Percentiles rank a stretch among this genome's conserved stretches.
These are phyloP conservation scores for Acanthamoeba rhysodes DNA, from an alignment of 208 protist genomes.

Conservation along the genomic window DNA sequence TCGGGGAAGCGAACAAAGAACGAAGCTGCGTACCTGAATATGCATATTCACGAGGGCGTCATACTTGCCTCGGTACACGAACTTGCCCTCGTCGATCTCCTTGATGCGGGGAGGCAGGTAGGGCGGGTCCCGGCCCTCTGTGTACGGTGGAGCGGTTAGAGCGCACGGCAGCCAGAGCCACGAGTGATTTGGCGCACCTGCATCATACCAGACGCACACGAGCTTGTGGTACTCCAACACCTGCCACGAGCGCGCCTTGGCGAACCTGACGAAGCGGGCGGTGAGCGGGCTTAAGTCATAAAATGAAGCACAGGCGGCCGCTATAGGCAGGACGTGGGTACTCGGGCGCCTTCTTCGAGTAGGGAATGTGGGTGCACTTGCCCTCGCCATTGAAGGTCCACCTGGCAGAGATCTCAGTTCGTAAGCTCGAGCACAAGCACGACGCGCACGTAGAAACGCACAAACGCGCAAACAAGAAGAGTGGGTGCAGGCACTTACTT, in stretches of 20 bases:
- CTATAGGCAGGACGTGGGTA: not conserved
- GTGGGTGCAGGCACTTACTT: not conserved
- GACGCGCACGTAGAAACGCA: too few relatives aligned
- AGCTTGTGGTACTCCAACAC: slow-evolving; percentile 34
- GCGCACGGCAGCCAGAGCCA: not conserved
- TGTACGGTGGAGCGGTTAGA: not conserved
- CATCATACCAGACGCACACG: slow-evolving; percentile 15
- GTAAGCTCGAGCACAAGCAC: not conserved
- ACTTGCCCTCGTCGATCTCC: slow-evolving; percentile 70
- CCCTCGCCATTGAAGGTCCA: slow-evolving; percentile 19
- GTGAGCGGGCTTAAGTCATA: not conserved
- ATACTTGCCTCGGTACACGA: slow-evolving; percentile 57
- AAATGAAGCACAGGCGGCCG: too few relatives aligned
- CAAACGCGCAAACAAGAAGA: not conserved
- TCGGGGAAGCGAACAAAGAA: not conserved
- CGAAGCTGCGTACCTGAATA: not conserved
- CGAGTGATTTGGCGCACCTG: not conserved
- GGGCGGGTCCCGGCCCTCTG: slow-evolving; percentile 11
- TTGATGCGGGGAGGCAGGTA: slow-evolving; percentile 12
- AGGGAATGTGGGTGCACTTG: slow-evolving; percentile 9
- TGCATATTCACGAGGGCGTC: slow-evolving; percentile 9
- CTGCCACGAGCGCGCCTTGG: not conserved
- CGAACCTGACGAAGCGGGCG: not conserved
- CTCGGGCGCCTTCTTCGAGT: not conserved
- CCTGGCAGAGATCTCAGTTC: not conserved